These are phyloP conservation scores for Infundibulicybe gibba DNA, from an alignment of 768 basidiomycete species.

Conservation along the genomic window DNA sequence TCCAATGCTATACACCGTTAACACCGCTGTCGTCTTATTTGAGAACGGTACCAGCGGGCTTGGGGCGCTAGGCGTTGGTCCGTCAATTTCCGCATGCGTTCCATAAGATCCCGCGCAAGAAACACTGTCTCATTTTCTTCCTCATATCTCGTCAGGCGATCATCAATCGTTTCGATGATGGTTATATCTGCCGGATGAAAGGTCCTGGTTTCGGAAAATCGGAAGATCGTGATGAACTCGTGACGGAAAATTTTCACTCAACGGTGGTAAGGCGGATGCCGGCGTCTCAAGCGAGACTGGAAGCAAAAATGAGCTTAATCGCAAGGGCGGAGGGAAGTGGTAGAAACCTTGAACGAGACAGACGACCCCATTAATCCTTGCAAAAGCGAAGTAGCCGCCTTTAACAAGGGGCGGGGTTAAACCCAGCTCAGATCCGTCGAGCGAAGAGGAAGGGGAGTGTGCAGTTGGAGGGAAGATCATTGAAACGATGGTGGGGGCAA, in stretches of 20 bases:
- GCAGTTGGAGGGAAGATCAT: conserved; percentile 6
- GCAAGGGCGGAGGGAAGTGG: too few relatives aligned
- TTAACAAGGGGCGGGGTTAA: conserved; percentile 27
- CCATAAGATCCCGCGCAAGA: conserved; percentile 48
- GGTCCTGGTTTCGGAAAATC: conserved; percentile 40
- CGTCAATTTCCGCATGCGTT: conserved; percentile 35
- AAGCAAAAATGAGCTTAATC: conserved; percentile 1
- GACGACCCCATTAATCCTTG: conserved; percentile 54
- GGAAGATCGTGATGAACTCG: conserved; percentile 65
- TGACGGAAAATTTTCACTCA: conserved; percentile 56
- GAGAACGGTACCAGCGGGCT: conserved; percentile 16
- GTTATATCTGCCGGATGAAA: conserved; percentile 48
- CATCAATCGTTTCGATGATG: conserved; percentile 49
- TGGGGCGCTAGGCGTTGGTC: conserved; percentile 18
- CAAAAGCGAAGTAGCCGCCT: conserved; percentile 49
- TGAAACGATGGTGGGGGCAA: conserved; percentile 7
- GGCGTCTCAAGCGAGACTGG: conserved; percentile 35
- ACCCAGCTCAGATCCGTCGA: conserved; percentile 3
- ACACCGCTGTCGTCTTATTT: conserved; percentile 17
- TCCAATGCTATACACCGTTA: too few relatives aligned
- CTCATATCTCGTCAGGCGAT: conserved; percentile 46
- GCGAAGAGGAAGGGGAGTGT: neutral
- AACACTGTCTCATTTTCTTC: conserved; percentile 59
- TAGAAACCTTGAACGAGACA: conserved; percentile 64
- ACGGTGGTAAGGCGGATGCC: conserved; percentile 40